phyloP scores from a whole-genome alignment of 495 filamentous ascomycete genomes.

The Stereocaulon alpinum region DNA sequence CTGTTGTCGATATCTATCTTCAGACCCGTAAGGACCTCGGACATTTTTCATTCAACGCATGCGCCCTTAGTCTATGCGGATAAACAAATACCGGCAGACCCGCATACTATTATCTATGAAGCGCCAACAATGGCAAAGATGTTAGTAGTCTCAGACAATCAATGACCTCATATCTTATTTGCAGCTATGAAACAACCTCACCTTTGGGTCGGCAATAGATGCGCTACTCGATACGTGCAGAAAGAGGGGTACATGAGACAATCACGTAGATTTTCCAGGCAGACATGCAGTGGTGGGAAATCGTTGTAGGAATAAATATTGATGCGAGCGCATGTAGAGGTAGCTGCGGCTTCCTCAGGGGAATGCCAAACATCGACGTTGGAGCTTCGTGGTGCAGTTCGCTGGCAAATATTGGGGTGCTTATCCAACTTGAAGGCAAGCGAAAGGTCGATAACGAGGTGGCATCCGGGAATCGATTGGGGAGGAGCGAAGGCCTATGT shows the following conservation, averaged over 20 bases:
- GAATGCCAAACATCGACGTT: neutral
- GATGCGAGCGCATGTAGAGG: neutral
- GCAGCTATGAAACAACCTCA: no score
- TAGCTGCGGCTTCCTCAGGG: neutral
- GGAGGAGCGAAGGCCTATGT: neutral
- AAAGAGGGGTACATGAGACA: neutral
- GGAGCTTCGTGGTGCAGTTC: neutral
- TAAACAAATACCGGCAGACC: neutral
- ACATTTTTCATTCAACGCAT: no score
- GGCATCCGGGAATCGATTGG: neutral
- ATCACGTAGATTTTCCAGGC: neutral
- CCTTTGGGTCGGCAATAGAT: neutral
- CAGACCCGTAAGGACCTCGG: no score
- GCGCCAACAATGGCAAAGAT: neutral
- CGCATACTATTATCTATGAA: neutral
- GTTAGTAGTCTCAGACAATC: neutral
- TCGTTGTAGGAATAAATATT: neutral
- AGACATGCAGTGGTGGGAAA: neutral
- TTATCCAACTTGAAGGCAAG: neutral
- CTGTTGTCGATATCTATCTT: no score
- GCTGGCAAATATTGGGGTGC: no score
- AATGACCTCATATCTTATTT: neutral
- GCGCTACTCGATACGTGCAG: no score
- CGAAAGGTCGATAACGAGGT: neutral
- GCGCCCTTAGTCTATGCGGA: neutral